phyloP scores from a whole-genome alignment of 2,329 filamentous ascomycete genomes.

The Hypoxylon sp. region DNA sequence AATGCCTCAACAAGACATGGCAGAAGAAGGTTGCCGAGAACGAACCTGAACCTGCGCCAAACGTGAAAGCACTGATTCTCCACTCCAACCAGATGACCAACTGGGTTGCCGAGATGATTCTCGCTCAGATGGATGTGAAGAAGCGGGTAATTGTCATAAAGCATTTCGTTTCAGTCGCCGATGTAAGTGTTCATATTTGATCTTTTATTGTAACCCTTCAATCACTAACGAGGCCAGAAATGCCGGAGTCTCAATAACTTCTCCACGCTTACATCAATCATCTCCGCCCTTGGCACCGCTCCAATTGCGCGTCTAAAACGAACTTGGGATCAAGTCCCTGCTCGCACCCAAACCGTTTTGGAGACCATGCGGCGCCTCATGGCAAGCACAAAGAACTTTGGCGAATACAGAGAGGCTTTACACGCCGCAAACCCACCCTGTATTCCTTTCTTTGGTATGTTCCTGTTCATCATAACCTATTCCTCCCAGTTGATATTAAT shows the following conservation, averaged over 20 bases:
- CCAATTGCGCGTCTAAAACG: constrained; percentile 93
- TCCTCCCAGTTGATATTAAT: constrained; percentile 30
- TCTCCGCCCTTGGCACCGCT: constrained; percentile 92
- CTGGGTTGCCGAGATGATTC: constrained; percentile 99
- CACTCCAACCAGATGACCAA: constrained; percentile 99
- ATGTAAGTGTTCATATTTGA: constrained; percentile 72
- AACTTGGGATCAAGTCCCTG: constrained; percentile 94
- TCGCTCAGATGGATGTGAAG: constrained; percentile 93
- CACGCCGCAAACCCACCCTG: constrained; percentile 95
- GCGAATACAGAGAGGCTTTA: constrained; percentile 92
- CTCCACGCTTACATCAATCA: constrained; percentile 96
- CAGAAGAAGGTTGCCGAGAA: constrained; percentile 91
- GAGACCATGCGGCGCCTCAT: constrained; percentile 95
- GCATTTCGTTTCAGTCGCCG: constrained; percentile 95
- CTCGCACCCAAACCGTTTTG: constrained; percentile 81
- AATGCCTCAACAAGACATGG: constrained; percentile 99
- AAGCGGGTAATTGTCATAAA: constrained; percentile 98
- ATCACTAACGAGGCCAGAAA: constrained; percentile 71
- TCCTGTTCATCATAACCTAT: not conserved
- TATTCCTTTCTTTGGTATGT: constrained; percentile 95
- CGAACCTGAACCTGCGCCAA: constrained; percentile 87
- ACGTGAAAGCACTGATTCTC: constrained; percentile 95
- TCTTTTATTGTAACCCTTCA: constrained; percentile 33
- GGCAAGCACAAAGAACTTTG: constrained; percentile 98
- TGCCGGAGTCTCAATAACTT: constrained; percentile 95